Conservation (phyloP, 2,329 filamentous ascomycete species). For the Epichloe bromicola region DNA sequence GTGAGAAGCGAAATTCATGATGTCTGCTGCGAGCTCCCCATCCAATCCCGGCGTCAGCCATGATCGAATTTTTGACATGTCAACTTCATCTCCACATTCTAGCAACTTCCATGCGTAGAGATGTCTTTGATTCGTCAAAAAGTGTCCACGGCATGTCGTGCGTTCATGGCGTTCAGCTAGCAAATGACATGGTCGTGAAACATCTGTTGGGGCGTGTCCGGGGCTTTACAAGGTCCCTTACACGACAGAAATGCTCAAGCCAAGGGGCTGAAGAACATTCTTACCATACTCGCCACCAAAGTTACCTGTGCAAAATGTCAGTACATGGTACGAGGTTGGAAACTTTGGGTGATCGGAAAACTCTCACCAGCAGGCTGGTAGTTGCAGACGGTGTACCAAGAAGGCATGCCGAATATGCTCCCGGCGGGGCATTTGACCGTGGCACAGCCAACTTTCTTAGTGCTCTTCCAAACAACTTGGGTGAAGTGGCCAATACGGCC, state of each 20-base stretch:
- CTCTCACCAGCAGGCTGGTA: slow-evolving; percentile 59
- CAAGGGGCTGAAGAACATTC: slow-evolving; percentile 33
- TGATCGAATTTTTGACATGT: neutral
- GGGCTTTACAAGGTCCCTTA: slow-evolving; percentile 10
- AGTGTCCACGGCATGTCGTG: neutral
- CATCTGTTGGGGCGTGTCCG: neutral
- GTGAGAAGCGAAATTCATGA: slow-evolving; percentile 18
- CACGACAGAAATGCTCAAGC: slow-evolving; percentile 12
- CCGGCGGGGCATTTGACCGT: slow-evolving; percentile 54
- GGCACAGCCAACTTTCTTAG: slow-evolving; percentile 37
- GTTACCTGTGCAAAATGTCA: slow-evolving; percentile 6
- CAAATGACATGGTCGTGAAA: neutral
- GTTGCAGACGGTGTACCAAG: slow-evolving; percentile 82
- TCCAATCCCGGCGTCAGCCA: slow-evolving; percentile 1
- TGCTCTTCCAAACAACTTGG: slow-evolving; percentile 29
- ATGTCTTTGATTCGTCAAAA: neutral
- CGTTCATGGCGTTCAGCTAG: neutral
- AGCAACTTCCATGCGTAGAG: neutral
- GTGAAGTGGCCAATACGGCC: slow-evolving; percentile 46
- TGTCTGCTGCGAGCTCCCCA: slow-evolving; percentile 1
- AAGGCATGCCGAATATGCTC: slow-evolving; percentile 34
- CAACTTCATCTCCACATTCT: neutral
- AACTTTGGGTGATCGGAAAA: neutral
- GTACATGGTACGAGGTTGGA: neutral
- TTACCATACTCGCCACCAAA: neutral